Base-by-base conservation (phyloP, 2,329 filamentous ascomycete species). In the Stemphylium beticola region DNA sequence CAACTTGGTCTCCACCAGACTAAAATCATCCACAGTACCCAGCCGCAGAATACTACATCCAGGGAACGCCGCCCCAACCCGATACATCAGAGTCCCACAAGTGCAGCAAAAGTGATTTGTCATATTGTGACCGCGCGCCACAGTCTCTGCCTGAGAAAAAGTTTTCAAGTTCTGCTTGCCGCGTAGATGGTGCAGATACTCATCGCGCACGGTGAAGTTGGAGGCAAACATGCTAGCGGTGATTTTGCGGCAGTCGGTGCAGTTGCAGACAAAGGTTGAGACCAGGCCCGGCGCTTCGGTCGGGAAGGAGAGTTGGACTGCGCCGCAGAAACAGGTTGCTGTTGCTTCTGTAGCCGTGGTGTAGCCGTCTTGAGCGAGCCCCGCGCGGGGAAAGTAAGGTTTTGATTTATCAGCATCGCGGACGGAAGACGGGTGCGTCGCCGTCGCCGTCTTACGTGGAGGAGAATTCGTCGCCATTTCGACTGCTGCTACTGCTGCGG, bases 21-120 rank as follows among this genome's bases (percentile, higher is more conserved):
- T 69, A 46, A 85, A 85, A 71, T 88, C 85, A 66, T 89, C 86
- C 1, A 89, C 80, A 0, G 83, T 87, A 0, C 86, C 86, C 44
- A 86, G 79, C 0, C 86, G 74, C 54, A 84, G 47, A 41, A 87
- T 81, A 33, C 71, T 81, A 38, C 55, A 53, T 0, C 77, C 82
- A 0, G 83, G 82, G 48, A 77, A 81, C 0, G 65, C 73, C 1
- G 71, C 63, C 4, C 80, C 74, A 8, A 78, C 69, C 0, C 85
- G 79, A 61, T 86, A 87, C 83, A 88, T 82, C 4, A 87, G 77
- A 0, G 81, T 81, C 0, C 86, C 85, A 64, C 86, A 89, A 0
- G 76, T 81, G 0, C 65, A 73, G 60, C 86, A 89, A 70, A 88
- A 89, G 65, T 79, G 76, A 63, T 88, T 87, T 7, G 81, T 82